Percentiles rank a stretch among this genome's conserved stretches.
phyloP scores from a whole-genome alignment of 2,329 filamentous ascomycete genomes.

The Hymenoscyphus fructigenus region DNA sequence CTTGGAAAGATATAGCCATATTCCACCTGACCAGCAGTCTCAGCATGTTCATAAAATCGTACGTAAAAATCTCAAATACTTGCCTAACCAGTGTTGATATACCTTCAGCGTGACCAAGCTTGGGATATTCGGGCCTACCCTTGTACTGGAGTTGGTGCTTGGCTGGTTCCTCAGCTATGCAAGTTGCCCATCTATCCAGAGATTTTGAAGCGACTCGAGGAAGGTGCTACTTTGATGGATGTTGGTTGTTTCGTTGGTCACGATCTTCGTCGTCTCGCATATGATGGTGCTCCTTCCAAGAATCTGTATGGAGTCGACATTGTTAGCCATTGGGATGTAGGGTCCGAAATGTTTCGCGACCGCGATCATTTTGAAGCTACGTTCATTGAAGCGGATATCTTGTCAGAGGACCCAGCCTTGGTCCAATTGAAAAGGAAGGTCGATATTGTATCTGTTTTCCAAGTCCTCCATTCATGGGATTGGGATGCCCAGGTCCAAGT shows the following conservation, averaged over 20 bases:
- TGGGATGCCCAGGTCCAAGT: background rate
- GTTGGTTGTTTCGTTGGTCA: conserved; percentile 3
- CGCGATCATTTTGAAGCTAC: background rate
- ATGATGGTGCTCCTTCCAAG: background rate
- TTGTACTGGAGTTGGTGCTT: conserved; percentile 4
- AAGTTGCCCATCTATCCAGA: background rate
- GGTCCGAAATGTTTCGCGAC: conserved; percentile 5
- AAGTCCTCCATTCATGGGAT: conserved; percentile 4
- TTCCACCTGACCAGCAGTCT: no score
- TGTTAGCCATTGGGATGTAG: conserved; percentile 4
- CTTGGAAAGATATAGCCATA: no score
- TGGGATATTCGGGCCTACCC: conserved; percentile 6
- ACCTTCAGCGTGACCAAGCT: conserved; percentile 6
- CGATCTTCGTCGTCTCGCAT: background rate
- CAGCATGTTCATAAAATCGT: no score
- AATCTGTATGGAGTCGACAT: conserved; percentile 10
- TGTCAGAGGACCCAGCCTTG: background rate
- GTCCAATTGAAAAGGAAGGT: background rate
- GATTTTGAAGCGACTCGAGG: background rate
- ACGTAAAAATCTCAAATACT: no score
- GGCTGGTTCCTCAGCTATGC: background rate
- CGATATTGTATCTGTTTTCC: background rate
- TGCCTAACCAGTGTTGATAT: no score
- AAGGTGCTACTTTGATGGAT: background rate
- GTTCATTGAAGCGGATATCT: conserved; percentile 8